Evolutionary conservation across 305 asterid species (phyloP).

Genomic region (Solanum chacoense): DNA sequence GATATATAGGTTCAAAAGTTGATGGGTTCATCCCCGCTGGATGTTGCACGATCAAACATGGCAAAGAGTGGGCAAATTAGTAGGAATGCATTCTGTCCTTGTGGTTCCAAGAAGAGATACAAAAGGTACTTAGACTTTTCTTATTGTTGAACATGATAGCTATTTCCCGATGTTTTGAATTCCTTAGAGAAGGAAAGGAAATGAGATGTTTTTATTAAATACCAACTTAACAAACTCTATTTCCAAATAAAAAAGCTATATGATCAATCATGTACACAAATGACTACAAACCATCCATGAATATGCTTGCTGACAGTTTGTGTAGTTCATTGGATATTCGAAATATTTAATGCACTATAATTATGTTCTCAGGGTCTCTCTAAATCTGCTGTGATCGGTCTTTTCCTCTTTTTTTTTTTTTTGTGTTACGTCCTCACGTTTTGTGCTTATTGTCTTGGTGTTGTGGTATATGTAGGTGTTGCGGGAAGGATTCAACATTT

Average conservation of each 20-base stretch:
- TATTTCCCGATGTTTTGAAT: background rate
- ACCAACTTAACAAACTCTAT: background rate
- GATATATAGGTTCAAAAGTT: conserved; percentile 58
- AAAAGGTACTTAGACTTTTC: conserved; percentile 43
- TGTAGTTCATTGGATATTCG: background rate
- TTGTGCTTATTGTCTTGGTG: background rate
- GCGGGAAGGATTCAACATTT: conserved; percentile 44
- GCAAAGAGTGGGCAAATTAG: conserved; percentile 77
- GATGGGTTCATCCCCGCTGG: conserved; percentile 85
- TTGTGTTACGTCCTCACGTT: background rate
- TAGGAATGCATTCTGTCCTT: conserved; percentile 75
- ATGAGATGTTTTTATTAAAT: background rate
- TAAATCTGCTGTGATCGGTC: background rate
- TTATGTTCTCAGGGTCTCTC: background rate
- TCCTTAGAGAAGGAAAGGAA: background rate
- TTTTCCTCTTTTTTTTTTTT: background rate
- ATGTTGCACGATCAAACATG: conserved; percentile 65
- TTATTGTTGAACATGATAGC: background rate
- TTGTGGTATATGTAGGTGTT: conserved; percentile 42
- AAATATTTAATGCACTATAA: background rate
- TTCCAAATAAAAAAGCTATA: background rate
- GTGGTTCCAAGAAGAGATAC: conserved; percentile 84
- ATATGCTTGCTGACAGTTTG: background rate
- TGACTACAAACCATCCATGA: background rate
- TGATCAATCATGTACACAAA: background rate